phyloP scores from a whole-genome alignment of 176 grass and related monocot species.

The Cenchrus americanus region DNA sequence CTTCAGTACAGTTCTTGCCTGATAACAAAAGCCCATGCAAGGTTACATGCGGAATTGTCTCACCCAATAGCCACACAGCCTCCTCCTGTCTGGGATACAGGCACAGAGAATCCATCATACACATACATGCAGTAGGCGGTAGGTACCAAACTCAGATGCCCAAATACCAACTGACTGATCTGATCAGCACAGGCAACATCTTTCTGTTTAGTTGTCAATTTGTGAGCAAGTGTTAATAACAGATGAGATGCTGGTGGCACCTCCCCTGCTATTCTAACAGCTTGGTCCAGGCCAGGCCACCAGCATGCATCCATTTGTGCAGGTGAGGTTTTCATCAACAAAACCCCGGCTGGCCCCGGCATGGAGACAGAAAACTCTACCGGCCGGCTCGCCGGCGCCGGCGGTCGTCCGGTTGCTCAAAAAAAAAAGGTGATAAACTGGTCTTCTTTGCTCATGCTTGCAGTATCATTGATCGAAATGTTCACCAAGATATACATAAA shows the following conservation, averaged over 20 bases:
- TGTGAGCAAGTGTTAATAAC: slow-evolving; percentile 22
- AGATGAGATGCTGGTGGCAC: slow-evolving; percentile 24
- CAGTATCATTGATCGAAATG: background rate
- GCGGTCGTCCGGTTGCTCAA: slow-evolving; percentile 26
- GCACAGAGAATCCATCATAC: slow-evolving; percentile 43
- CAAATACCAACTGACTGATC: slow-evolving; percentile 37
- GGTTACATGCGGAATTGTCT: slow-evolving; percentile 19
- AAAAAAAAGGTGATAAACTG: slow-evolving; percentile 29
- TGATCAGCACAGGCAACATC: slow-evolving; percentile 42
- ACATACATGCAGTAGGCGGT: slow-evolving; percentile 17
- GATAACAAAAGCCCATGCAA: slow-evolving; percentile 18
- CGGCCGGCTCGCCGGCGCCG: slow-evolving; percentile 10
- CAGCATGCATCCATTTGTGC: slow-evolving; percentile 24
- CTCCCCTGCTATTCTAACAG: slow-evolving; percentile 36
- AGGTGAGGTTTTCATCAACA: slow-evolving; percentile 32
- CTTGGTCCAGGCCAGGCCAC: slow-evolving; percentile 49
- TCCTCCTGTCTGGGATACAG: slow-evolving; percentile 6
- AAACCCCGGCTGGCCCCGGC: slow-evolving; percentile 19
- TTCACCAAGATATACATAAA: slow-evolving; percentile 14
- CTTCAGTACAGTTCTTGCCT: slow-evolving; percentile 20
- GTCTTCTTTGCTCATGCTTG: slow-evolving; percentile 19
- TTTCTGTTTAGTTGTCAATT: slow-evolving; percentile 36
- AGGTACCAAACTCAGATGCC: slow-evolving; percentile 37
- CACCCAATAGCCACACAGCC: slow-evolving; percentile 17
- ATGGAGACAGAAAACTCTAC: slow-evolving; percentile 33